Percentiles rank a stretch among this genome's conserved stretches.
phyloP scores from a whole-genome alignment of 169 alveolate genomes.

The Cryptosporidium sp. region DNA sequence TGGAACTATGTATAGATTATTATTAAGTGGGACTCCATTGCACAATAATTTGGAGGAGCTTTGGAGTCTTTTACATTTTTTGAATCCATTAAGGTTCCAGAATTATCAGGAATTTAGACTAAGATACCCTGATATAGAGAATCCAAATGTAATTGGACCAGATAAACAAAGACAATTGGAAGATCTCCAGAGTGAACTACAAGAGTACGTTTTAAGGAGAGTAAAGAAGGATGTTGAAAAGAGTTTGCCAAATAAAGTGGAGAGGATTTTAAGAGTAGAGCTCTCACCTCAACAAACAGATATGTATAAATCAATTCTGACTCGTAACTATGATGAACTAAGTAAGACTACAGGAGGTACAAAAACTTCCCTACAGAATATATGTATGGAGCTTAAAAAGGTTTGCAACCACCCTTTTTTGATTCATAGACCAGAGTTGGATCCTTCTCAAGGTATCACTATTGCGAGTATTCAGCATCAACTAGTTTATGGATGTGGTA shows the following conservation, averaged over 20 bases:
- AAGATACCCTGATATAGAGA: slow-evolving; percentile 88
- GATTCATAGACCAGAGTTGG: slow-evolving; percentile 92
- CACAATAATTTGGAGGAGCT: slow-evolving; percentile 94
- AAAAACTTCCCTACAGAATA: slow-evolving; percentile 88
- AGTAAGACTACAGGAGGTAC: slow-evolving; percentile 91
- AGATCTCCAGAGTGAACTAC: slow-evolving; percentile 88
- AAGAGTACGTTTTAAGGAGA: slow-evolving; percentile 88
- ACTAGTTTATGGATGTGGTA: slow-evolving; percentile 91
- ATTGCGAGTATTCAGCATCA: slow-evolving; percentile 82
- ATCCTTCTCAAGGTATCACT: slow-evolving; percentile 60
- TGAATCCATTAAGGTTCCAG: slow-evolving; percentile 89
- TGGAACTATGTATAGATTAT: slow-evolving; percentile 87
- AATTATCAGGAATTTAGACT: slow-evolving; percentile 86
- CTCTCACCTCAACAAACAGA: slow-evolving; percentile 90
- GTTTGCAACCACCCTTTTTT: slow-evolving; percentile 98
- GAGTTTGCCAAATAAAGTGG: slow-evolving; percentile 91
- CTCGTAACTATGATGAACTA: slow-evolving; percentile 90
- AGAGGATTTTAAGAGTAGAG: slow-evolving; percentile 90
- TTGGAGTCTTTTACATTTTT: slow-evolving; percentile 95
- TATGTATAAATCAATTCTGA: slow-evolving; percentile 87
- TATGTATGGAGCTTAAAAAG: slow-evolving; percentile 96
- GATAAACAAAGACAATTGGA: slow-evolving; percentile 87
- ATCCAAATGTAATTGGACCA: slow-evolving; percentile 89
- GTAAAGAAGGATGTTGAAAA: slow-evolving; percentile 92
- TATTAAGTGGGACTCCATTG: slow-evolving; percentile 96